These are phyloP conservation scores for Strobilomyces dryophilus DNA, from an alignment of 768 basidiomycete species.

Conservation along the genomic window DNA sequence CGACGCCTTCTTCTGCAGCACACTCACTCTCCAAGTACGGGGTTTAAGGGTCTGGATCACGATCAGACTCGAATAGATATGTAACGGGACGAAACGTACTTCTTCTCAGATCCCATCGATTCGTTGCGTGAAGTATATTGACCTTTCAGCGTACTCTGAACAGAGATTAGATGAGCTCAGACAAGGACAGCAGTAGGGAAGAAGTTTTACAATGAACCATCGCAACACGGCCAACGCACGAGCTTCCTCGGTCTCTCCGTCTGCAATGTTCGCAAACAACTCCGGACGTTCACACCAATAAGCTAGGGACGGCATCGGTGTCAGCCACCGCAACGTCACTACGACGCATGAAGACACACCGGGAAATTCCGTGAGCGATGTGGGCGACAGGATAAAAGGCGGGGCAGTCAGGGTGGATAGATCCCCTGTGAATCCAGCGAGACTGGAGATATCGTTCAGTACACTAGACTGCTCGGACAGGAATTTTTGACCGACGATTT, in stretches of 20 bases:
- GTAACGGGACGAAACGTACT: constrained; percentile 44
- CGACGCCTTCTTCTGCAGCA: background rate
- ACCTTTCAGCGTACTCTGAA: constrained; percentile 85
- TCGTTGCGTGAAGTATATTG: constrained; percentile 95
- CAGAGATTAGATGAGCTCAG: constrained; percentile 2
- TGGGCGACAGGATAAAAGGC: constrained; percentile 88
- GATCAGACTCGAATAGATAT: constrained; percentile 9
- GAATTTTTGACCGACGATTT: constrained; percentile 66
- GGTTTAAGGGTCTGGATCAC: constrained; percentile 78
- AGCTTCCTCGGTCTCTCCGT: constrained; percentile 68
- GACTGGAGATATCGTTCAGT: constrained; percentile 37
- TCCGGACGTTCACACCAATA: constrained; percentile 97
- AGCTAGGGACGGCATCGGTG: constrained; percentile 42
- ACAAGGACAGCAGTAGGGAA: background rate
- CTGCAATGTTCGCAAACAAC: constrained; percentile 82
- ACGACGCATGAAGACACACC: constrained; percentile 41
- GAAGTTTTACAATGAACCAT: constrained; percentile 82
- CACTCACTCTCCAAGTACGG: constrained; percentile 86
- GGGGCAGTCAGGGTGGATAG: constrained; percentile 81
- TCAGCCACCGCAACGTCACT: background rate
- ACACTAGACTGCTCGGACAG: background rate
- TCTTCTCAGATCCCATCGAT: constrained; percentile 96
- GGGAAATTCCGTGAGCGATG: constrained; percentile 89
- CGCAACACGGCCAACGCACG: constrained; percentile 77
- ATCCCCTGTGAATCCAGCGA: constrained; percentile 86